These are phyloP conservation scores for Cercospora canescens DNA, from an alignment of 2,329 filamentous ascomycete genomes.

Conservation along the genomic window DNA sequence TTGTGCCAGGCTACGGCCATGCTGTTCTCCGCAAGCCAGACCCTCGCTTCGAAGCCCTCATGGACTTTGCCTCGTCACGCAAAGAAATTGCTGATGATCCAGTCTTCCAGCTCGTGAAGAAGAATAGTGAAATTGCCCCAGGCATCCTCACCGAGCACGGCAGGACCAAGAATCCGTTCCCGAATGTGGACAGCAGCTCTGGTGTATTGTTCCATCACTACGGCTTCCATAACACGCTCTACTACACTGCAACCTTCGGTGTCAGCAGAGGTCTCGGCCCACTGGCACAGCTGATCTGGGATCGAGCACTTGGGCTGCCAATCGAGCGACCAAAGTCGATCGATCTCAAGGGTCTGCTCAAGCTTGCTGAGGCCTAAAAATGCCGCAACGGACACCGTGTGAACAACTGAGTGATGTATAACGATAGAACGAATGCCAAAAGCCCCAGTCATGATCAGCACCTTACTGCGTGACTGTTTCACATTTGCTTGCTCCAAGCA, in stretches of 20 bases:
- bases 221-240: constrained; percentile 93
- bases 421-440: not conserved
- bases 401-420: not conserved
- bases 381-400: not conserved
- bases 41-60: constrained; percentile 91
- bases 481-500: not conserved
- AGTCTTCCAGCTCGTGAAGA: constrained; percentile 90
- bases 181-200: constrained; percentile 91
- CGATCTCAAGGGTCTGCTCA: constrained; percentile 81
- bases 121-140: constrained; percentile 89
- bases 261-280: constrained; percentile 78
- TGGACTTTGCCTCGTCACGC: constrained; percentile 87
- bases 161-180: constrained; percentile 71
- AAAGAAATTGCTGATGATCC: constrained; percentile 84
- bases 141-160: constrained; percentile 90
- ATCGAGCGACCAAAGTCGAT: constrained; percentile 99
- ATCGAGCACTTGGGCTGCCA: constrained; percentile 85
- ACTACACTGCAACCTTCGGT: constrained; percentile 77
- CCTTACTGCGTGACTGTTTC: not conserved
- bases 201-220: constrained; percentile 98
- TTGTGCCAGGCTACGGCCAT: constrained; percentile 93
- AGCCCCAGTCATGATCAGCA: not conserved
- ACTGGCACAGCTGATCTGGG: constrained; percentile 93
- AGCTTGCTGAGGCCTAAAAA: constrained; percentile 46
- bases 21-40: constrained; percentile 96